A percentile compares a stretch with the other conserved stretches of the same genome.
Evolutionary conservation across 768 basidiomycete genomes (phyloP).

Genomic region (Leccinum subgranulosum): DNA sequence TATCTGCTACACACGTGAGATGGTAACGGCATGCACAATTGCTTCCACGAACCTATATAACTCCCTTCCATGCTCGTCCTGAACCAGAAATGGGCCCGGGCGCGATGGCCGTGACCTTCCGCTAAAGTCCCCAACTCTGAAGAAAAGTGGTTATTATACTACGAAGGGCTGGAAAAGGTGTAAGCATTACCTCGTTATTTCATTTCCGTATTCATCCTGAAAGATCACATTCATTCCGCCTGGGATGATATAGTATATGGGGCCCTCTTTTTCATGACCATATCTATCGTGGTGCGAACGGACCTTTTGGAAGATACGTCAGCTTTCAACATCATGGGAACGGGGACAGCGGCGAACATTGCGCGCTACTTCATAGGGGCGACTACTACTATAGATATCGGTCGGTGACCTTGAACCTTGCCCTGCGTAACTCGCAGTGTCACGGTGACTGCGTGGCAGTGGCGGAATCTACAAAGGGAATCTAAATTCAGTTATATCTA

Average conservation of each 20-base stretch:
- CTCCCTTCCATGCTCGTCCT: slow-evolving; percentile 57
- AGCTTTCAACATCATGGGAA: not conserved
- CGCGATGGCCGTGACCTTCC: slow-evolving; percentile 26
- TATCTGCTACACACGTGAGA: slow-evolving; percentile 21
- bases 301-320: slow-evolving; percentile 16
- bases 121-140: slow-evolving; percentile 53
- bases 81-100: slow-evolving; percentile 49
- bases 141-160: not conserved
- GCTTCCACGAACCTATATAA: slow-evolving; percentile 46
- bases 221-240: slow-evolving; percentile 64
- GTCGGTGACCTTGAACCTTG: slow-evolving; percentile 25
- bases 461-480: slow-evolving; percentile 25
- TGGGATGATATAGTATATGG: slow-evolving; percentile 63
- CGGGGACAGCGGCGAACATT: slow-evolving; percentile 6
- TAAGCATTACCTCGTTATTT: slow-evolving; percentile 52
- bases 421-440: slow-evolving; percentile 10
- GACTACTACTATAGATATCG: slow-evolving; percentile 27
- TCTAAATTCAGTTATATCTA: not conserved
- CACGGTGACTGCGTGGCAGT: slow-evolving; percentile 20
- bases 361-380: slow-evolving; percentile 16
- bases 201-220: slow-evolving; percentile 61
- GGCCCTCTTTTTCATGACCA: slow-evolving; percentile 21
- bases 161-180: not conserved
- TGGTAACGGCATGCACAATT: not conserved
- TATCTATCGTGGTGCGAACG: slow-evolving; percentile 27